These are phyloP conservation scores for Basidiobolus meristosporus DNA, from an alignment of 371 early-diverging fungal species.

Conservation along the genomic window DNA sequence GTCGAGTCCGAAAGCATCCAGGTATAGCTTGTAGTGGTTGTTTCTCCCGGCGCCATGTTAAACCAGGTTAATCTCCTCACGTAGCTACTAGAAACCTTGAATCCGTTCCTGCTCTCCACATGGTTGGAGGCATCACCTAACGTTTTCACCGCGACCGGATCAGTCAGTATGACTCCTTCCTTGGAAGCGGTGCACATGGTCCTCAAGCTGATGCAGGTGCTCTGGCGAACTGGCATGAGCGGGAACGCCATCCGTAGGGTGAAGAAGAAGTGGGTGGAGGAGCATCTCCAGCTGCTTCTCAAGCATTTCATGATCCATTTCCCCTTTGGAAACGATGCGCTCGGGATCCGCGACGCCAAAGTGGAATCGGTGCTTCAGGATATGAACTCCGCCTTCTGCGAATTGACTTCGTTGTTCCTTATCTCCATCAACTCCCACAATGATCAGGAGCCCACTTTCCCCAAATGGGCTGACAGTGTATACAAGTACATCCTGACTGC, in stretches of 20 bases:
- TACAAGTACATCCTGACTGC: too few relatives aligned
- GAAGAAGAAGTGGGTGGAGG: slow-evolving; percentile 17
- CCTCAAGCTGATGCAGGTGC: slow-evolving; percentile 26
- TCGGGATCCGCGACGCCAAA: slow-evolving; percentile 22
- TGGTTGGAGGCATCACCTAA: slow-evolving; percentile 57
- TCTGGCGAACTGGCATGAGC: slow-evolving; percentile 43
- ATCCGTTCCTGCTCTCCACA: slow-evolving; percentile 38
- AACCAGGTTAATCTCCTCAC: slow-evolving; percentile 8
- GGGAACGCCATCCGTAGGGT: slow-evolving; percentile 6
- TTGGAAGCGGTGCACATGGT: slow-evolving; percentile 22
- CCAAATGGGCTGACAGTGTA: too few relatives aligned
- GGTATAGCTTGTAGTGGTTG: slow-evolving; percentile 2
- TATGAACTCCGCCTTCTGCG: slow-evolving; percentile 51
- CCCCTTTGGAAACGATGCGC: slow-evolving; percentile 40
- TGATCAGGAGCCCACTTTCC: too few relatives aligned
- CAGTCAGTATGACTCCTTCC: slow-evolving; percentile 17
- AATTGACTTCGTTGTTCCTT: slow-evolving; percentile 34
- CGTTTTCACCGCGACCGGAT: slow-evolving; percentile 22
- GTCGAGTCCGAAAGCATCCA: too few relatives aligned
- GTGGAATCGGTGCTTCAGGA: slow-evolving; percentile 30
- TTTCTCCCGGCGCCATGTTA: slow-evolving; percentile 8
- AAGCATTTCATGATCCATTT: slow-evolving; percentile 46
- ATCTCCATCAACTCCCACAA: too few relatives aligned
- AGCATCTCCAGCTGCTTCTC: slow-evolving; percentile 24
- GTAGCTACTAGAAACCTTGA: slow-evolving; percentile 23